Evolutionary conservation across 75 land plant species (phyloP).

Genomic region (Ceratopteris richardii): DNA sequence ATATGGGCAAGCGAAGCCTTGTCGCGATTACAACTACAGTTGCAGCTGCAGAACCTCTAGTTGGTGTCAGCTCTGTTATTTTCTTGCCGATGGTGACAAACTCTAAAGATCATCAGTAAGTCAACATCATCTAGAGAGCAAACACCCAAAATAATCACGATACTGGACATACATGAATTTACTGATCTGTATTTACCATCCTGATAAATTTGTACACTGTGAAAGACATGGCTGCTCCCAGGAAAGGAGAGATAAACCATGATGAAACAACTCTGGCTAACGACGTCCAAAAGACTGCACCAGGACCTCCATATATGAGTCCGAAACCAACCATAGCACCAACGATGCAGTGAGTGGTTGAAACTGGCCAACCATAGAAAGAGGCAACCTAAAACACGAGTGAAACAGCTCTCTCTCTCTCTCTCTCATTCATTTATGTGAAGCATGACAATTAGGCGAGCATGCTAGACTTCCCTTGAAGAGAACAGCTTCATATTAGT

Average conservation of each 20-base stretch:
- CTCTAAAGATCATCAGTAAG: constrained; percentile 16
- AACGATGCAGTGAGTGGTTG: constrained; percentile 95
- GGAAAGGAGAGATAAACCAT: constrained; percentile 82
- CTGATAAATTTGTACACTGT: constrained; percentile 91
- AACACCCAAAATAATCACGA: neutral
- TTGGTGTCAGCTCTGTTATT: constrained; percentile 93
- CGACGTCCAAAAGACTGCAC: constrained; percentile 81
- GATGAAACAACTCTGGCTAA: constrained; percentile 71
- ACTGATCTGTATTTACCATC: constrained; percentile 42
- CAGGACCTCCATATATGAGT: constrained; percentile 77
- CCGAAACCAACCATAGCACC: constrained; percentile 97
- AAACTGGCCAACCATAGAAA: constrained; percentile 94
- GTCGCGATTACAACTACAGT: constrained; percentile 86
- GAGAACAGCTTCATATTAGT: too few relatives aligned
- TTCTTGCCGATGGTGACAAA: constrained; percentile 98
- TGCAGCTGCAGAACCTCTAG: constrained; percentile 98
- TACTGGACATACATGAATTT: too few relatives aligned
- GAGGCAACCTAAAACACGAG: constrained; percentile 70
- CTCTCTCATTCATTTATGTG: too few relatives aligned
- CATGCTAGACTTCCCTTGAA: too few relatives aligned
- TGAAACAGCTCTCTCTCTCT: too few relatives aligned
- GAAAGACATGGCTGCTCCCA: constrained; percentile 79
- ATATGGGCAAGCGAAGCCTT: constrained; percentile 88
- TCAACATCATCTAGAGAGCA: neutral
- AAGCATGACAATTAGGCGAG: too few relatives aligned